Conservation (phyloP, 2,329 filamentous ascomycete genomes). For the Cladosporium colombiae region DNA sequence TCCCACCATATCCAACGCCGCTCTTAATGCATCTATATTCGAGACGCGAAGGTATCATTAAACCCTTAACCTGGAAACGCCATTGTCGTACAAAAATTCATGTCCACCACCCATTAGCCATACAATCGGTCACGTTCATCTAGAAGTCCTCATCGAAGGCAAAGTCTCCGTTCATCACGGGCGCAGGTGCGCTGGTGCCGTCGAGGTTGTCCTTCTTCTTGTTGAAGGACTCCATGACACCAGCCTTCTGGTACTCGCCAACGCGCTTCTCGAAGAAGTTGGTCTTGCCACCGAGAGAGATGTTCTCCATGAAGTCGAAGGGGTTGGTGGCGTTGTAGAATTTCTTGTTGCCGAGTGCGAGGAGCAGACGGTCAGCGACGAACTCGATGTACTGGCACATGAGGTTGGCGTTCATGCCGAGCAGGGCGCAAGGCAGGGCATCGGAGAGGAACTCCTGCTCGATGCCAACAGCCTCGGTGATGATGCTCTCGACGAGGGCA, state of each 20-base stretch:
- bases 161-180: constrained; percentile 70
- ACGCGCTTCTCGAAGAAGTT: constrained; percentile 99
- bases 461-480: constrained; percentile 88
- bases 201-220: constrained; percentile 42
- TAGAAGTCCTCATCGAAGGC: constrained; percentile 97
- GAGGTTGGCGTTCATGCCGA: constrained; percentile 94
- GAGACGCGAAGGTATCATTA: constrained; percentile 21
- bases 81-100: constrained; percentile 10
- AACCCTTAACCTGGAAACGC: constrained; percentile 16
- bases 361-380: constrained; percentile 89
- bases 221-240: constrained; percentile 93
- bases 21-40: constrained; percentile 18
- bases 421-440: constrained; percentile 84
- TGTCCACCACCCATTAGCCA: constrained; percentile 16
- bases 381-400: constrained; percentile 99
- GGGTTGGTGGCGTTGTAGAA: constrained; percentile 91
- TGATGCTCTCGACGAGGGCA: constrained; percentile 80
- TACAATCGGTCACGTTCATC: constrained; percentile 37
- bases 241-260: constrained; percentile 98
- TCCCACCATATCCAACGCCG: constrained; percentile 9
- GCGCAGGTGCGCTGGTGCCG: constrained; percentile 42
- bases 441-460: constrained; percentile 98
- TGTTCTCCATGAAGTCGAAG: constrained; percentile 99
- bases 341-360: constrained; percentile 92
- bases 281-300: constrained; percentile 97